A percentile compares a stretch with the other conserved stretches of the same genome.
These are phyloP conservation scores for Fomitopsis betulina DNA, from an alignment of 1,284 basidiomycete species.

Conservation along the genomic window DNA sequence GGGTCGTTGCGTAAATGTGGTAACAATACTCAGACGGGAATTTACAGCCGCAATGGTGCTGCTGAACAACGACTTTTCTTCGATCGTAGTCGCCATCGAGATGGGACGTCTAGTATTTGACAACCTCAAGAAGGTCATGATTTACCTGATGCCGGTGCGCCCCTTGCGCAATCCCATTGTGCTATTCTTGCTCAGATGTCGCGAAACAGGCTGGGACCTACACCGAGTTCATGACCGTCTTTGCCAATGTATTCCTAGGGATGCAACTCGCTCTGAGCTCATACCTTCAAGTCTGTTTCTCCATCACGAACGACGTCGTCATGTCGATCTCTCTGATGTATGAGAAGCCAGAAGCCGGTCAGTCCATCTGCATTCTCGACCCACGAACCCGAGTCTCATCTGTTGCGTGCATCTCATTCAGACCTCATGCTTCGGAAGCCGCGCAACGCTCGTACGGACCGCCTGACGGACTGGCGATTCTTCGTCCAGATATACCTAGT, in stretches of 20 bases:
- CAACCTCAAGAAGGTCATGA: constrained; percentile 56
- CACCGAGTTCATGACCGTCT: constrained; percentile 65
- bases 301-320: constrained; percentile 43
- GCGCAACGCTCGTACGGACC: constrained; percentile 53
- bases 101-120: constrained; percentile 64
- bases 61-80: constrained; percentile 44
- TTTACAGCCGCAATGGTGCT: constrained; percentile 41
- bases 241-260: constrained; percentile 49
- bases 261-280: constrained; percentile 38
- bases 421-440: constrained; percentile 55
- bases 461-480: constrained; percentile 45
- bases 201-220: constrained; percentile 32
- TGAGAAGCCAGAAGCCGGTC: constrained; percentile 48
- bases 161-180: neutral
- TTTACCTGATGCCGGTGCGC: constrained; percentile 43
- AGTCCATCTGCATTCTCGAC: constrained; percentile 19
- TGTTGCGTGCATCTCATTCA: constrained; percentile 1
- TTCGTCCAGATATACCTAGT: constrained; percentile 65
- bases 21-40: neutral
- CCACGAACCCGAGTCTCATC: constrained; percentile 9
- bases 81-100: constrained; percentile 45
- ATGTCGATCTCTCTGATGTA: constrained; percentile 47
- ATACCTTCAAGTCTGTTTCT: constrained; percentile 42
- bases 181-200: no score
- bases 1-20: neutral